Conservation (phyloP, 768 basidiomycete species). For the Suillus variegatus region DNA sequence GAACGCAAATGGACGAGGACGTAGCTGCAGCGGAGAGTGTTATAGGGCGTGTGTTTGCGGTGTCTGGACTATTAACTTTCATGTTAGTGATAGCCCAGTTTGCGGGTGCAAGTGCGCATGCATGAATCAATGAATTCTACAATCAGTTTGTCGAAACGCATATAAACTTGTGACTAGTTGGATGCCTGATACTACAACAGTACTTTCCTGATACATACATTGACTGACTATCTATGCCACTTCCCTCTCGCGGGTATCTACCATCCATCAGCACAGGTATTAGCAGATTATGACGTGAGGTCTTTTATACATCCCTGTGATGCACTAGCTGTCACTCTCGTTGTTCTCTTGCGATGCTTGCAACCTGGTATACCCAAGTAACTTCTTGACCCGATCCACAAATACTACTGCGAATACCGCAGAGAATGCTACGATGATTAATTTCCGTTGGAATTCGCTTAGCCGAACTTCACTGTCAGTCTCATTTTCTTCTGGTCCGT, state of each 20-base stretch:
- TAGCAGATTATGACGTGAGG: background rate
- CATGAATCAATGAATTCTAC: background rate
- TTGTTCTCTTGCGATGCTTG: background rate
- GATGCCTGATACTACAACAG: background rate
- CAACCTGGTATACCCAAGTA: background rate
- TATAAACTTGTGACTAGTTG: too few species aligned
- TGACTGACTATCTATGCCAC: background rate
- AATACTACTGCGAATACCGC: background rate
- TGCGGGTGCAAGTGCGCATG: slow-evolving; percentile 2
- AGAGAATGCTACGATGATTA: background rate
- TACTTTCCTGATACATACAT: background rate
- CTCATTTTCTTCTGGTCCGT: background rate
- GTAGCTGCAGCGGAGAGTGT: slow-evolving; percentile 26
- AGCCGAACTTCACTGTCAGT: too few species aligned
- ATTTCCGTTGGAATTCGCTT: background rate
- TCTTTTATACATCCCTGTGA: background rate
- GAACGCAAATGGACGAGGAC: slow-evolving; percentile 20
- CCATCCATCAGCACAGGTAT: too few species aligned
- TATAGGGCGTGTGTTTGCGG: slow-evolving; percentile 26
- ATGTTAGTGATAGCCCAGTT: slow-evolving; percentile 26
- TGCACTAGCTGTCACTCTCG: background rate
- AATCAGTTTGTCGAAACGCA: background rate
- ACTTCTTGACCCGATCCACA: background rate
- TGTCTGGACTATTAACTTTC: slow-evolving; percentile 26
- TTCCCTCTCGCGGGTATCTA: background rate